A percentile compares a stretch with the other conserved stretches of the same genome.
phyloP scores from a whole-genome alignment of 257 asterid genomes.

The Misopates orontium region DNA sequence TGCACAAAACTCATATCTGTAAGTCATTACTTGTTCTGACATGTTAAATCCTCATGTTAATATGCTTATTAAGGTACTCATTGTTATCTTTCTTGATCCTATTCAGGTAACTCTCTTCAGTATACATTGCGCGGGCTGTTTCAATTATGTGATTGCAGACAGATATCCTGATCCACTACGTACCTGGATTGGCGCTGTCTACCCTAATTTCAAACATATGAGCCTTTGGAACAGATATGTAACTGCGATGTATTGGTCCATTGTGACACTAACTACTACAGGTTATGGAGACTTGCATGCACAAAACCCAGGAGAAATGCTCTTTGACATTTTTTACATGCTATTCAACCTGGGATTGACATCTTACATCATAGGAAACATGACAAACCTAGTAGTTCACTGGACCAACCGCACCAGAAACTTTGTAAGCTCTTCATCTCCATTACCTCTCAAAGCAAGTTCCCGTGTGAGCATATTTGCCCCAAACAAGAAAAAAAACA shows the following conservation, averaged over 20 bases:
- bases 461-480: not conserved
- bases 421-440: constrained; percentile 39
- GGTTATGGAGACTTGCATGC: constrained; percentile 77
- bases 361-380: constrained; percentile 63
- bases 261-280: constrained; percentile 58
- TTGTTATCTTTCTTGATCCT: constrained; percentile 1
- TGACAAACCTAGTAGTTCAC: constrained; percentile 65
- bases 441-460: not conserved
- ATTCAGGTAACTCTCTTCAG: constrained; percentile 70
- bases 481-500: too few species aligned
- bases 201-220: constrained; percentile 46
- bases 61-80: not conserved
- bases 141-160: constrained; percentile 60
- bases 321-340: constrained; percentile 57
- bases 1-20: constrained; percentile 79
- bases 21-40: constrained; percentile 29
- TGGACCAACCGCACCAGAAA: constrained; percentile 53
- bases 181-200: constrained; percentile 56
- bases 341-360: constrained; percentile 63
- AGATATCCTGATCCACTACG: constrained; percentile 35
- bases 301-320: constrained; percentile 56
- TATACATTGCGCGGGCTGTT: constrained; percentile 66
- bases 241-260: constrained; percentile 62
- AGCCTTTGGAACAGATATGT: constrained; percentile 53
- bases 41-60: not conserved